Evolutionary conservation across 441 rosid genomes (phyloP), one percentile per base, ranked within the genome.

Genomic region (Bruguiera hainesii): DNA sequence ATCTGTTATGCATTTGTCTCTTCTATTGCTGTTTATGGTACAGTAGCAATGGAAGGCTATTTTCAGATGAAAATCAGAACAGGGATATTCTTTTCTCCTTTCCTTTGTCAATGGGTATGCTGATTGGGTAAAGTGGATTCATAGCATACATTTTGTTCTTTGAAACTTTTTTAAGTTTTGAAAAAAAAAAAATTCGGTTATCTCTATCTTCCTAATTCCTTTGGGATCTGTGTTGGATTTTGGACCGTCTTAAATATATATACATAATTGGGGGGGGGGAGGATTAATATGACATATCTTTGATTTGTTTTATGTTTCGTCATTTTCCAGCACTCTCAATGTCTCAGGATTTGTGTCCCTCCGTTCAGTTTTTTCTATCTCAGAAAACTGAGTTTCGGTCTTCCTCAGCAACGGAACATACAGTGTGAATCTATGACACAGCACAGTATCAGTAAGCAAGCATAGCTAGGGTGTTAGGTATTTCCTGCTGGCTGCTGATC

Each of bases 221-320:
- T 86, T 67, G 89, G 89, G 79, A 84, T 82, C 85, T 69, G 89
- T 71, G 82, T 33, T 33, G 37, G 37, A 33, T 31, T 31, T 6
- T 31, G 33, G 33, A 77, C 65, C 46, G 67, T 68, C 75, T 52
- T 65, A 56, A 72, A 74, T 56, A 68, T 49, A 13, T 42, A 13
- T 3, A 33, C 37, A 7, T 11, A 42, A 42, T 13, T 11, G 48
- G 16, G 48, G 48, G 23, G 23, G 23, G 23, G 20, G 20, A 21
- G 46, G 56, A 1, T 50, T 33, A 33, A 33, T 66, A 69, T 65
- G 56, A 68, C 72, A 67, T 73, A 75, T 85, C 72, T 74, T 79
- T 79, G 81, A 79, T 81, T 79, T 82, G 75, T 78, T 79, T 70
- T 79, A 71, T 75, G 78, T 79, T 63, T 16, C 76, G 76, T 79